Evolutionary conservation across 2,329 filamentous ascomycete species (phyloP), one percentile per base, ranked within the genome.

Genomic region (Nannizziopsis arthrosporioides): DNA sequence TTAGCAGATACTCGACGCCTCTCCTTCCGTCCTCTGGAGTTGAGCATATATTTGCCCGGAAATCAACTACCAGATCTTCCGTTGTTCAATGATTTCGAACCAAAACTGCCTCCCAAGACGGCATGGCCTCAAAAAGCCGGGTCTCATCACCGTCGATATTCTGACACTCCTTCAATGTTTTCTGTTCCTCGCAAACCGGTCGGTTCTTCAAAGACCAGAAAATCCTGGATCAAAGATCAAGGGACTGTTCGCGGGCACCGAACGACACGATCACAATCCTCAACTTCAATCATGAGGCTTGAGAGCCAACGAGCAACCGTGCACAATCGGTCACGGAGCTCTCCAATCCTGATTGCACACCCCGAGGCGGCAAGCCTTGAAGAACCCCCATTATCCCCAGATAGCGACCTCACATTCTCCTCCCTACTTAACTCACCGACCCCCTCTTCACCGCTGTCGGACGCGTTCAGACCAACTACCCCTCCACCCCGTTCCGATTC

Each of bases 11-110:
- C 47, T 31, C 50, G 54, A 19, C 48, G 46, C 17, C 53, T 54
- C 15, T 51, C 54, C 11, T 72, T 66, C 53, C 57, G 63, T 31
- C 70, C 69, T 3, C 58, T 73, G n/a, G 64, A 73, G 56, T 59
- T 73, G 41, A 72, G 64, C 54, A 72, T 73, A 46, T 65, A 71
- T 55, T 56, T 62, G 45, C 62, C 66, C n/a, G 63, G 63, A 35
- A 68, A 70, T 55, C 61, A 62, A 49, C 56, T 73, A 11, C 68
- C 70, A 22, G 63, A 69, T 49, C 60, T 73, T 27, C 70, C 70
- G 15, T 59, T 60, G 18, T 73, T 73, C 51, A 63, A 65, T 14
- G 46, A 58, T 2, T 65, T 68, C 41, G 59, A 60, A n/a, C 57
- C 60, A 54, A 51, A 57, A 52, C 53, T 57, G 2, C 67, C 68